Evolutionary conservation across 73 alveolate species (phyloP).

Genomic region (Breviolum minutum): DNA sequence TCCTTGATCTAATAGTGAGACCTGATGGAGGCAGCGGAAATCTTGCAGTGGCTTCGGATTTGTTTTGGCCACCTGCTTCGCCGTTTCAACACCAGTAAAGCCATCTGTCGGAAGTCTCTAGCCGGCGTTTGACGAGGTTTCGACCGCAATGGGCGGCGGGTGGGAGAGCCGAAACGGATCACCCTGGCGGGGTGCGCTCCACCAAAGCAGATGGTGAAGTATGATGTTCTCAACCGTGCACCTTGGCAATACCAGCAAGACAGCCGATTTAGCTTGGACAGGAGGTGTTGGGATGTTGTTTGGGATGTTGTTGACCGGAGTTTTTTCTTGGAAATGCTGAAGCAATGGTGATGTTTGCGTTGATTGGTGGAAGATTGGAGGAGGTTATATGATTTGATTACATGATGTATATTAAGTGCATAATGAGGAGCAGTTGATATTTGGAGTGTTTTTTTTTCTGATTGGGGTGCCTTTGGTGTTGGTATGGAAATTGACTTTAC

Average conservation of each 20-base stretch:
- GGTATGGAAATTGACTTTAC: background rate
- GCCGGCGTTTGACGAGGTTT: background rate
- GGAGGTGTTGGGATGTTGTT: background rate
- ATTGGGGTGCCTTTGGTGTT: no score
- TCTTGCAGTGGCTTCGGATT: background rate
- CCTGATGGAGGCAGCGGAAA: background rate
- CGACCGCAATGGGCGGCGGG: background rate
- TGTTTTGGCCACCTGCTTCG: no score
- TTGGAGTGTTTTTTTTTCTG: no score
- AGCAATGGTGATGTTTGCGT: no score
- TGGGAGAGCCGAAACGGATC: slow-evolving; percentile 45
- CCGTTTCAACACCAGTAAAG: background rate
- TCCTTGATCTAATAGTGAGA: background rate
- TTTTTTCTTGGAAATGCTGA: no score
- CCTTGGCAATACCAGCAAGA: background rate
- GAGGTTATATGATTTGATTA: background rate
- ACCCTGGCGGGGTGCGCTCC: slow-evolving; percentile 41
- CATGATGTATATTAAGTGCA: background rate
- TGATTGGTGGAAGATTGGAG: background rate
- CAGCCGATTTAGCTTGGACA: background rate
- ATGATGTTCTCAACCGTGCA: slow-evolving; percentile 11
- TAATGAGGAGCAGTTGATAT: background rate
- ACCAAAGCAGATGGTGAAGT: slow-evolving; percentile 16
- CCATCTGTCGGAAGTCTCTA: background rate
- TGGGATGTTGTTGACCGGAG: no score